phyloP scores from a whole-genome alignment of 805 yeast genomes.

The Yamadazyma tumulicola region DNA sequence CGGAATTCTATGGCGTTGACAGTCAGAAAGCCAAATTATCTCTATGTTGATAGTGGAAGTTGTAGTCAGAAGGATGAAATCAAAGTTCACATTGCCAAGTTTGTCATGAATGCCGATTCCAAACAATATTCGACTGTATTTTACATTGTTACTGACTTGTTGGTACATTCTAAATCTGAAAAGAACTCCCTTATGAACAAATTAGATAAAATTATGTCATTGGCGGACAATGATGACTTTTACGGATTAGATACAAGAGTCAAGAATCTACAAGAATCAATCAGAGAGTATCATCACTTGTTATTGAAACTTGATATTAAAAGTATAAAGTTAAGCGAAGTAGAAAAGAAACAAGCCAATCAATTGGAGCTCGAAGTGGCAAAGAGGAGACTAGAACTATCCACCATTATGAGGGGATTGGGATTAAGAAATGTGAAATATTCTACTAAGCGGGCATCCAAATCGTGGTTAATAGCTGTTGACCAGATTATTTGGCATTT shows the following conservation, averaged over 20 bases:
- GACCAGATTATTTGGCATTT: constrained; percentile 72
- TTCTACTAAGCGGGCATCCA: constrained; percentile 18
- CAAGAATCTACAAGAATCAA: constrained; percentile 25
- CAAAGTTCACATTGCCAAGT: constrained; percentile 32
- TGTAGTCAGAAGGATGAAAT: constrained; percentile 25
- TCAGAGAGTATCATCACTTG: constrained; percentile 29
- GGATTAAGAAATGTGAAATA: constrained; percentile 20
- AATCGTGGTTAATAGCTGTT: constrained; percentile 35
- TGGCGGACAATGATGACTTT: constrained; percentile 35
- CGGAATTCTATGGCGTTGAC: constrained; percentile 41
- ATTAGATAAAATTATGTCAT: constrained; percentile 33
- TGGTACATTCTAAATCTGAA: constrained; percentile 26
- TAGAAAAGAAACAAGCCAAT: constrained; percentile 18
- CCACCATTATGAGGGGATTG: constrained; percentile 30
- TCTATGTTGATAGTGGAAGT: constrained; percentile 33
- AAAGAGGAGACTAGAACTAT: constrained; percentile 29
- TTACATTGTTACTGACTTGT: constrained; percentile 32
- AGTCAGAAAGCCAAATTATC: constrained; percentile 48
- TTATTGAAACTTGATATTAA: constrained; percentile 38
- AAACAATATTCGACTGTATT: constrained; percentile 35
- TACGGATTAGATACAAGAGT: constrained; percentile 30
- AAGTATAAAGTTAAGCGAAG: constrained; percentile 18
- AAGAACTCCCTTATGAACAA: constrained; percentile 35
- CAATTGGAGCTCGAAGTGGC: constrained; percentile 32
- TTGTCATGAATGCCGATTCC: constrained; percentile 37